Evolutionary conservation across 768 basidiomycete genomes (phyloP).

Genomic region (Nidula microcarpa): DNA sequence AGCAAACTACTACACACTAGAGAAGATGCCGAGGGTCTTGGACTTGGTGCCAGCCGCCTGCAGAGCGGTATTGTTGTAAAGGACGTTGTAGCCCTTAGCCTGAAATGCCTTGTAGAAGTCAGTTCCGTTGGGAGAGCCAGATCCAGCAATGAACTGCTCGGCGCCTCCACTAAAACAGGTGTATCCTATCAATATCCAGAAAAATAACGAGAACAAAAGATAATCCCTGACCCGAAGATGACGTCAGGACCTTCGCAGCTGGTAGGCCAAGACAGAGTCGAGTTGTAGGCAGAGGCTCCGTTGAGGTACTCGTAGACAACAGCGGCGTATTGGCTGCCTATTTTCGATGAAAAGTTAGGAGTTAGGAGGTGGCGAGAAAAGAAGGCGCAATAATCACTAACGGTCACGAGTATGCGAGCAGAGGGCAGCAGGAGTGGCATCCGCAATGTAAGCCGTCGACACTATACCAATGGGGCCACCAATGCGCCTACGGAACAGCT

Average conservation of each 20-base stretch:
- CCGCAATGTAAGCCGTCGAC: constrained; percentile 40
- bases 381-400: constrained; percentile 7
- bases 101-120: constrained; percentile 40
- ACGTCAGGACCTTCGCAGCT: constrained; percentile 39
- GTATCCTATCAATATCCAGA: background rate
- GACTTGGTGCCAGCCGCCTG: constrained; percentile 22
- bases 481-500: constrained; percentile 35
- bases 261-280: constrained; percentile 35
- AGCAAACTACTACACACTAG: constrained; percentile 16
- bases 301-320: constrained; percentile 36
- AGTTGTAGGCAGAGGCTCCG: constrained; percentile 25
- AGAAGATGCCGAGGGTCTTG: constrained; percentile 43
- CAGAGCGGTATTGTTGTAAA: constrained; percentile 31
- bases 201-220: background rate
- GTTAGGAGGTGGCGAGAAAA: too few relatives aligned
- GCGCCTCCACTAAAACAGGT: constrained; percentile 31
- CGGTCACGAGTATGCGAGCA: constrained; percentile 40
- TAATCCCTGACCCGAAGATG: constrained; percentile 31
- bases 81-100: constrained; percentile 36
- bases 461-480: constrained; percentile 42
- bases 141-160: constrained; percentile 37
- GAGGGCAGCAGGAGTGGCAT: constrained; percentile 41
- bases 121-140: constrained; percentile 30
- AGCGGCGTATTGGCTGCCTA: constrained; percentile 24
- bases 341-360: too few relatives aligned